Base-by-base conservation (phyloP, 2,329 filamentous ascomycete genomes). In the Ophiostoma novo-ulmi region DNA sequence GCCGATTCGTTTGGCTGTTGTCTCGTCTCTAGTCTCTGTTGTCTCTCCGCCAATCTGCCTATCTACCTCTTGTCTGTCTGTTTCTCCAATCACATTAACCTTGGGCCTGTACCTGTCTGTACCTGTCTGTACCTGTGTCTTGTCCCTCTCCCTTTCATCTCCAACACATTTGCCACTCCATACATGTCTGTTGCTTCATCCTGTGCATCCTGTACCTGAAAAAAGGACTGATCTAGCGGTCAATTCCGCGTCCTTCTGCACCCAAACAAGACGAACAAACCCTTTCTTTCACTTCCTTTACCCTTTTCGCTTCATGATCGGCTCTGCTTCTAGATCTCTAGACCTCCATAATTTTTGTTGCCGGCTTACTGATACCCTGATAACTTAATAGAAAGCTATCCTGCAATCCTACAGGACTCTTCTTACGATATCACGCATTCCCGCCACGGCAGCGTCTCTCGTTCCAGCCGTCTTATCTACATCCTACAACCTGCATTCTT, bases 171-270 rank as follows among this genome's bases (percentile, higher is more conserved):
- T 5, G 55, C 26, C 26, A 61, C 55, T 5, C 55, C n/a, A 61
- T 11, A 26, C 52, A 22, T 61, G 55, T 61, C 55, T 5, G n/a
- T 31, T 61, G 26, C 55, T 55, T 55, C n/a, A 39, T 39, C 38
- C 41, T 44, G 41, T 44, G 41, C 41, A 14, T 11, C 22, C 55
- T 61, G 55, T 35, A 7, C 58, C 58, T 63, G 26, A 63, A 17
- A 61, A 61, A 63, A 63, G 58, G 22, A 63, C 58, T 36, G 58
- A 31, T 63, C 58, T 63, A 35, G 58, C 58, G 58, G 58, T 35
- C 58, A 63, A 20, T 35, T 63, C 58, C 58, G 58, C 58, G 26
- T 17, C 58, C 26, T 35, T 63, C 35, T 31, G 55, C 41, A 44
- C 41, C 38, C 22, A 58, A 58, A 58, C 52, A 17, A 58, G 26